Percentiles rank a stretch among this genome's conserved stretches.
phyloP scores from a whole-genome alignment of 345 rosid genomes.

The Eucalyptus erythrocorys region DNA sequence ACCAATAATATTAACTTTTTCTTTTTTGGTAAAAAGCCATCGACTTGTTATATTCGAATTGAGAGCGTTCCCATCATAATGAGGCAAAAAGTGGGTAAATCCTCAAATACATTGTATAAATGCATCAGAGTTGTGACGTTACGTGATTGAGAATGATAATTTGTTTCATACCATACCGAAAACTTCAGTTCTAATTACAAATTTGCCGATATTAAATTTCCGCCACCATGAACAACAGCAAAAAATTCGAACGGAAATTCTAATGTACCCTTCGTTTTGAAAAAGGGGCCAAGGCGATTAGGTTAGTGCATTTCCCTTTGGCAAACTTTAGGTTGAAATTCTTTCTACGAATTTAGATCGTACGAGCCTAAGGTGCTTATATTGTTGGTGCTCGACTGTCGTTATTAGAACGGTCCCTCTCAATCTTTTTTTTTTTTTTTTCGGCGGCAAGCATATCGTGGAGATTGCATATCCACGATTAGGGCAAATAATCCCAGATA shows the following conservation, averaged over 20 bases:
- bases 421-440: background rate
- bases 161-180: background rate
- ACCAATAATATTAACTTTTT: background rate
- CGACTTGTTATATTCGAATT: background rate
- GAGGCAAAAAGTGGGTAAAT: background rate
- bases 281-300: background rate
- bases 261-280: background rate
- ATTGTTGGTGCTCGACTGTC: background rate
- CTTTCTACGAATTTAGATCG: background rate
- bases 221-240: background rate
- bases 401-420: background rate
- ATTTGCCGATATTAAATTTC: background rate
- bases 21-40: background rate
- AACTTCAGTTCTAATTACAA: background rate
- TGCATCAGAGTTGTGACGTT: background rate
- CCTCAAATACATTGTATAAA: background rate
- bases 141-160: background rate
- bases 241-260: background rate
- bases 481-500: background rate
- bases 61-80: background rate
- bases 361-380: background rate
- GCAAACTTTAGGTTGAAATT: background rate
- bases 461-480: background rate
- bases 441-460: background rate
- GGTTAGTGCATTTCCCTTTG: background rate